Percentiles rank a stretch among this genome's conserved stretches.
Evolutionary conservation across 345 rosid species (phyloP).

Genomic region (Melaleuca alternifolia): DNA sequence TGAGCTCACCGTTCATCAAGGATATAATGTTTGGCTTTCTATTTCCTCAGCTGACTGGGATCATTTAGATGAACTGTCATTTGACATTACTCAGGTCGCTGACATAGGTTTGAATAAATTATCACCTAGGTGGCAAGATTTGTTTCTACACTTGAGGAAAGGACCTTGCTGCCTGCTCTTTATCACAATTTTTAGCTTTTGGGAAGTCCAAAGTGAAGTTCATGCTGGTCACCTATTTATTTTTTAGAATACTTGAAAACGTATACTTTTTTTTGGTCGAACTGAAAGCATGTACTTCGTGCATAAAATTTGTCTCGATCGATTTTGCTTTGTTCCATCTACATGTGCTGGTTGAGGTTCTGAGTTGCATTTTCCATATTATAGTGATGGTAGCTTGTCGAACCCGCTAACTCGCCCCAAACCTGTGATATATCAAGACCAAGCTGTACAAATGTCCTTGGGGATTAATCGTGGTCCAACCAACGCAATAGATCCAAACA

Average conservation of each 20-base stretch:
- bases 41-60: not conserved
- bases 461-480: conserved; percentile 32
- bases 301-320: not conserved
- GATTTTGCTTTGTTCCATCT: not conserved
- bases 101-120: not conserved
- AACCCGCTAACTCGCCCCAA: conserved; percentile 52
- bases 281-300: not conserved
- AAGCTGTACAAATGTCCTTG: conserved; percentile 49
- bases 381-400: conserved; percentile 77
- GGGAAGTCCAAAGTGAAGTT: not conserved
- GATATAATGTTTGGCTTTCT: not conserved
- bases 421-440: conserved; percentile 59
- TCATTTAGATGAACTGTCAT: not conserved
- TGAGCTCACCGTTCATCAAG: not conserved
- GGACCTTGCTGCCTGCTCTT: not conserved
- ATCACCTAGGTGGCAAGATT: not conserved
- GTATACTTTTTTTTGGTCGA: not conserved
- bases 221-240: not conserved
- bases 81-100: not conserved
- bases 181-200: not conserved
- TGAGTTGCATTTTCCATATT: not conserved
- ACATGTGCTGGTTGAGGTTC: not conserved
- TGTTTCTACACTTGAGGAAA: not conserved
- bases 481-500: conserved; percentile 41
- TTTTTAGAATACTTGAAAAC: not conserved